Evolutionary conservation across 2,329 filamentous ascomycete genomes (phyloP), one percentile per base, ranked within the genome.

Genomic region (Arachnomyces sp.): DNA sequence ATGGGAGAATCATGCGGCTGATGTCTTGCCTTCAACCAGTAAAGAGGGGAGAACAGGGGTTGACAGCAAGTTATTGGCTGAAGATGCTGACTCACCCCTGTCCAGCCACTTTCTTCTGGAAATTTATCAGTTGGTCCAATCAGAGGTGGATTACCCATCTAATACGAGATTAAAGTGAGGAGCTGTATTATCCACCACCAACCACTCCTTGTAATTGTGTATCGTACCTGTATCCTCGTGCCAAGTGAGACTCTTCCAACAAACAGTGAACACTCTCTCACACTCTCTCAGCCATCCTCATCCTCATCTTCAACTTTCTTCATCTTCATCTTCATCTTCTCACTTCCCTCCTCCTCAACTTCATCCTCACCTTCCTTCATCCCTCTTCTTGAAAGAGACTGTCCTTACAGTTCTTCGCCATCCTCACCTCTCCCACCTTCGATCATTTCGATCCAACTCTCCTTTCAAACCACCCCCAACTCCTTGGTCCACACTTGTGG

Each of bases 401-500:
- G 43, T 4, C 41, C 43, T 4, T 37, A 28, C 7, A 15, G 20
- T 17, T 41, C 35, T 12, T 41, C 38, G 7, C 12, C 34, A 32
- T 36, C 31, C 25, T 25, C 28, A 9, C 5, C 20, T 9, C 20
- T 25, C 20, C 20, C 5, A 25, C 20, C 9, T 25, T 25, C 20
- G 20, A 25, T 25, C 20, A n/a, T 25, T 25, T 25, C 20, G 20
- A 25, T 5, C 31, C 34, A n/a, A 42, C 31, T 34, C 36, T 44
- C 38, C 34, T 29, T 40, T 38, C 42, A 43, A n/a, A 25, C 31
- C 34, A 20, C 36, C 42, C 34, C 43, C 39, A 9, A 9, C 20
- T 25, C 36, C 41, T 20, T 52, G 56, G 55, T 50, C 56, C 51
- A 41, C 49, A 38, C 42, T 55, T 47, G 56, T 60, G 58, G 58